Base-by-base conservation (phyloP, 2,329 filamentous ascomycete species). In the Colletotrichum coccodes region DNA sequence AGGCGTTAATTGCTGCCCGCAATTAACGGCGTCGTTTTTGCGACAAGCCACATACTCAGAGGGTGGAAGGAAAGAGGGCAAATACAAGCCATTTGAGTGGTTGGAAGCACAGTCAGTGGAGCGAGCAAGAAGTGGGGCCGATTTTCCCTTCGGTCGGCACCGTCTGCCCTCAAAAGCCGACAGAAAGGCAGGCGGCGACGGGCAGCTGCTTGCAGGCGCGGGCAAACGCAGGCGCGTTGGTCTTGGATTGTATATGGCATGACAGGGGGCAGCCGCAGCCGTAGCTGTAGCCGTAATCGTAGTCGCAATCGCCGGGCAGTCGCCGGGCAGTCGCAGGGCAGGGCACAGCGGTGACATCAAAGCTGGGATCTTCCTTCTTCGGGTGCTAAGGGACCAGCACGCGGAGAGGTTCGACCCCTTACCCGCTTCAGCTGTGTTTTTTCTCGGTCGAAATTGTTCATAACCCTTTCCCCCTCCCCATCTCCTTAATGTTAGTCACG, bases 321-420 rank as follows among this genome's bases (percentile, higher is more conserved):
- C 34, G 34, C 7, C 14, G 8, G 46, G 14, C 26, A 49, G 46
- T 18, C 14, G 47, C 47, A 32, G 46, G 46, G 16, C 11, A 34
- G 28, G 28, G 28, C 47, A 46, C 18, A 28, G 50, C 44, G 36
- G 52, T 64, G 60, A 64, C 60, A 64, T 68, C 52, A 64, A 60
- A 46, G 18, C 60, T 46, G 60, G 60, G 64, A 68, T 64, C 36
- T 14, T 62, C 64, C 64, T 62, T 67, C 34, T 42, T 67, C 28
- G 26, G n/a, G 28, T 5, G 54, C 9, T 16, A 16, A 9, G 28
- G 14, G 46, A 57, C 53, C 26, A 16, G 21, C 54, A 53, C 47
- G 44, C 32, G 26, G 32, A 23, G 36, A 47, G 44, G 44, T 26
- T 30, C 14, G 59, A 38, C 28, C 46, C 36, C 38, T 60, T 60